Base-by-base conservation (phyloP, 2,329 filamentous ascomycete species). In the Colletotrichum sp. region DNA sequence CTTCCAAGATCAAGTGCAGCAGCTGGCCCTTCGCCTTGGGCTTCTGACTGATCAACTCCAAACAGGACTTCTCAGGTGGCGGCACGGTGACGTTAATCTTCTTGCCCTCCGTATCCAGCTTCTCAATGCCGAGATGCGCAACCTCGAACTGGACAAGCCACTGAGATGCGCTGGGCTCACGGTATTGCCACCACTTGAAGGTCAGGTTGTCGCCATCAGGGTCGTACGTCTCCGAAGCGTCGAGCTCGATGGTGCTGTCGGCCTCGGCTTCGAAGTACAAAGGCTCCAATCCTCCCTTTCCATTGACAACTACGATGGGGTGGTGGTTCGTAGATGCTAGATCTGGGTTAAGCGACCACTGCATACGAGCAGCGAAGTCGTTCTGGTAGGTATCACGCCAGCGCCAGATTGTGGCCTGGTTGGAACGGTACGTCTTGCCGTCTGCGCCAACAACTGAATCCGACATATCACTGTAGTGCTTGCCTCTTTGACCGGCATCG, bases 161-260 rank as follows among this genome's bases (percentile, higher is more conserved):
- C 69, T 89, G 86, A 2, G 83, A 76, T 4, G 80, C 78, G 69
- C 74, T 79, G 1, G 82, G 79, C 58, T 84, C 83, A 9, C 75
- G 76, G 77, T 90, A 89, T 31, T 89, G 87, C 79, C 83, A 87
- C 87, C 87, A 89, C 66, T 84, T 84, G 80, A 86, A 89, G 4
- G 80, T 82, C 29, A 89, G 77, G 9, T 80, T 73, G 58, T 83
- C 82, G 1, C 79, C 80, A 71, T 89, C 86, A 0, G 86, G 86
- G 77, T 89, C 86, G 72, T 86, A 87, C 1, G 85, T 86, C 33
- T 78, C 78, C 0, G 83, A 83, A 1, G 87, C 87, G 69, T 89
- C 86, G 0, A 90, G 79, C 0, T 76, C 81, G 13, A 89, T 77
- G 0, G 78, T 81, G 4, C 80, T 77, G 1, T 82, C 84, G 3